A percentile compares a stretch with the other conserved stretches of the same genome.
phyloP scores from a whole-genome alignment of 2,329 filamentous ascomycete species.

The Aspergillus tubingensis region DNA sequence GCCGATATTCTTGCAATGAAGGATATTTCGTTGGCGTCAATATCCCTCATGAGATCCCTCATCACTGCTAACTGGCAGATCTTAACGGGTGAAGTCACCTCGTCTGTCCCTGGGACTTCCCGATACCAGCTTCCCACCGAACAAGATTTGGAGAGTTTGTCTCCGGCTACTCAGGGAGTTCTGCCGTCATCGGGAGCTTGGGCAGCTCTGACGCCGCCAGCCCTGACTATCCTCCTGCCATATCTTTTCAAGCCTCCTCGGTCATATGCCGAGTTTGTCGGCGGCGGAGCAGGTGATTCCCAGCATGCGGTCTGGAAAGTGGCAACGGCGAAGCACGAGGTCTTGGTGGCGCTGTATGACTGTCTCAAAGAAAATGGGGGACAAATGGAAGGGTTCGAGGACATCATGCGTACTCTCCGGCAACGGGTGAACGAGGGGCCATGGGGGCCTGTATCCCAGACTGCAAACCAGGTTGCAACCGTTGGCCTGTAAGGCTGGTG shows the following conservation, averaged over 20 bases:
- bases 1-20: slow-evolving; percentile 61
- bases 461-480: slow-evolving; percentile 39
- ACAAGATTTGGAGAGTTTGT: slow-evolving; percentile 38
- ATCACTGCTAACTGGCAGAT: slow-evolving; percentile 58
- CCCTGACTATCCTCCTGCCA: slow-evolving; percentile 54
- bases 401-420: slow-evolving; percentile 43
- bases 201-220: slow-evolving; percentile 55
- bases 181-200: slow-evolving; percentile 51
- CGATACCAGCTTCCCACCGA: slow-evolving; percentile 46
- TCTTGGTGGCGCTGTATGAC: slow-evolving; percentile 52
- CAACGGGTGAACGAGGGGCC: slow-evolving; percentile 47
- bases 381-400: slow-evolving; percentile 37
- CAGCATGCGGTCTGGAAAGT: slow-evolving; percentile 61
- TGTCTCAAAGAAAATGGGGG: slow-evolving; percentile 43
- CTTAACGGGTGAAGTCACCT: slow-evolving; percentile 32
- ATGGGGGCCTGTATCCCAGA: slow-evolving; percentile 37
- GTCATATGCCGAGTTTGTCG: slow-evolving; percentile 60
- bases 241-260: slow-evolving; percentile 60
- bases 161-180: slow-evolving; percentile 35
- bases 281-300: slow-evolving; percentile 56
- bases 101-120: slow-evolving; percentile 23
- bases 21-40: slow-evolving; percentile 58
- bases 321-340: slow-evolving; percentile 60
- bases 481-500: slow-evolving; percentile 31
- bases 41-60: slow-evolving; percentile 54